Base-by-base conservation (phyloP, 164 flowering plant genomes). In the Taxillus chinensis region DNA sequence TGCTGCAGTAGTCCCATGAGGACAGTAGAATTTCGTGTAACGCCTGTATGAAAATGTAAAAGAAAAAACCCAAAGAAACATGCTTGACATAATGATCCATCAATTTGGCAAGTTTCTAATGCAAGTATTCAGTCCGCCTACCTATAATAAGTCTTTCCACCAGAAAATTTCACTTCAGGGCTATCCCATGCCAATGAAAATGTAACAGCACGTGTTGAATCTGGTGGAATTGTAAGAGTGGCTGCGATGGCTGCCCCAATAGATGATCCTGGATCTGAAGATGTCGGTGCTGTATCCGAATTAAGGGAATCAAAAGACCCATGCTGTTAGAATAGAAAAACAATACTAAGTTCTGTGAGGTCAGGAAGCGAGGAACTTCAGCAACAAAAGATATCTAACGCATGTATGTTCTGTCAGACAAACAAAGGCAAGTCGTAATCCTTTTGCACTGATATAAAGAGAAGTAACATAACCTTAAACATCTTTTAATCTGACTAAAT, bases 171-270 rank as follows among this genome's bases (percentile, higher is more conserved):
- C 39, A 84, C 82, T 73, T 85, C 82, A 15, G 98, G 96, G 70
- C 83, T 86, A 48, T 80, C 83, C 98, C 98, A 90, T 66, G 93
- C 79, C 80, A 92, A 71, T 54, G 96, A 79, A 78, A 90, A 90
- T n/a, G 90, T 77, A 51, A 88, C 87, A 5, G 81, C 79, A 56
- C 86, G 79, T 51, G 61, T 63, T 38, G 79, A 68, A 45, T 74
- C 72, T 57, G 95, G 59, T 64, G 86, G 87, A 67, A 90, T 51
- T 59, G 73, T 77, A 45, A 84, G 59, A 63, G 87, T 80, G 68
- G 98, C 93, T 72, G 92, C 78, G 64, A 92, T 64, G 39, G 96
- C 96, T 67, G 98, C 98, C 62, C 98, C 95, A 60, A 82, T 81
- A 15, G 89, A 82, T 43, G 90, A 83, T 74, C 87, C 96, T 48